Percentiles rank a stretch among this genome's conserved stretches.
Conservation (phyloP, 345 rosid species). For the Lumnitzera racemosa region DNA sequence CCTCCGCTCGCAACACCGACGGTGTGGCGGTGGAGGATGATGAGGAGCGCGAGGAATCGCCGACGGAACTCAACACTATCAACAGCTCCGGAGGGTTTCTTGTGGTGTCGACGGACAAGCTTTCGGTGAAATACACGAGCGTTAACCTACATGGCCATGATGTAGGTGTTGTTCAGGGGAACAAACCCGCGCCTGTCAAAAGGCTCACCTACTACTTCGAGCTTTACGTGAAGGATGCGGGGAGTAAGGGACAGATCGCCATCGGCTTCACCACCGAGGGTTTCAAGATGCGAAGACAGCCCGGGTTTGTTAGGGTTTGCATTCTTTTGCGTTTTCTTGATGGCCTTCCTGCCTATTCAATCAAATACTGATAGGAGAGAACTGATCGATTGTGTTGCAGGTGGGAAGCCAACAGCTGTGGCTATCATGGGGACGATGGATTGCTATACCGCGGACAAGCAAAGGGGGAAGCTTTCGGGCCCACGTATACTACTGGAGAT, state of each 20-base stretch:
- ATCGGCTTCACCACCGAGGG: slow-evolving; percentile 77
- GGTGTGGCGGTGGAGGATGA: slow-evolving; percentile 16
- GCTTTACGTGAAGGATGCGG: slow-evolving; percentile 74
- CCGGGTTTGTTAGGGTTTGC: slow-evolving; percentile 43
- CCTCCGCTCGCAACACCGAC: slow-evolving; percentile 7
- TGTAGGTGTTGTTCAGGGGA: slow-evolving; percentile 82
- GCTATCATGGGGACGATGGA: slow-evolving; percentile 98
- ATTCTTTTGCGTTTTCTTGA: neutral
- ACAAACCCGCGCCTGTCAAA: slow-evolving; percentile 72
- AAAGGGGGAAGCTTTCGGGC: slow-evolving; percentile 79
- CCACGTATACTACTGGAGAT: slow-evolving; percentile 70
- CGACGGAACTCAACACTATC: slow-evolving; percentile 79
- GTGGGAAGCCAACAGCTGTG: slow-evolving; percentile 95
- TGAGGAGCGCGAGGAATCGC: slow-evolving; percentile 54
- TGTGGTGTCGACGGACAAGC: slow-evolving; percentile 71
- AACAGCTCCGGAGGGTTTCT: slow-evolving; percentile 86
- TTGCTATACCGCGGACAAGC: slow-evolving; percentile 60
- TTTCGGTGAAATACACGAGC: slow-evolving; percentile 61
- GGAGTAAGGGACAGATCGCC: slow-evolving; percentile 63
- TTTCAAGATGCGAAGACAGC: slow-evolving; percentile 88
- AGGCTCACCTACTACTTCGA: slow-evolving; percentile 82
- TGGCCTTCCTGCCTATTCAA: neutral
- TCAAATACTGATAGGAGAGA: neutral
- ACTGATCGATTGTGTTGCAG: slow-evolving; percentile 19
- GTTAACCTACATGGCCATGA: slow-evolving; percentile 68